Base-by-base conservation (phyloP, 768 basidiomycete genomes). In the Podaxis rugospora region DNA sequence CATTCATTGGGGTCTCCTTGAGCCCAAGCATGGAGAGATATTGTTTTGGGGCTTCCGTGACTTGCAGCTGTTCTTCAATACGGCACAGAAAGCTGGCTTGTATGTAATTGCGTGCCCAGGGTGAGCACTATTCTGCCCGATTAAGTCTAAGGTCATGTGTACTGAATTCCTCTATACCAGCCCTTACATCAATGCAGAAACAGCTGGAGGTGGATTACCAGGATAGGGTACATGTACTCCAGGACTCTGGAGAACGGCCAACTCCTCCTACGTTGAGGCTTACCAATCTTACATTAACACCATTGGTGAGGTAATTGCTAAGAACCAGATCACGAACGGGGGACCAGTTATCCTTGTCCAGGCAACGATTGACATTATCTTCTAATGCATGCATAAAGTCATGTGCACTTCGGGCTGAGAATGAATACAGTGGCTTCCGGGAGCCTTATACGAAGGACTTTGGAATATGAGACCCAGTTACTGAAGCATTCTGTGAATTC, bases 271-370 rank as follows among this genome's bases (percentile, higher is more conserved):
- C 59, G 60, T 78, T 28, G 72, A 78, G 35, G 84, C 85, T 0
- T 86, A 83, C 75, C 65, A 72, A 39, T 76, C 74, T 42, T 79
- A 87, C 55, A 76, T 85, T 62, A 75, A 78, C 27, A 71, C 75
- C n/a, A 71, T 86, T 3, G 77, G 79, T 7, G 62, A 71, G 3
- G 69, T 77, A 44, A 71, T 84, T 32, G 80, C 83, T 3, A 72
- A 71, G 51, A 83, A 85, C 67, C 78, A 87, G 66, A 80, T 86
- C 59, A 81, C 83, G 11, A 79, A 83, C 16, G 86, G 83, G 9
- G 86, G 86, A 0, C 84, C 85, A 11, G 74, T 84, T 37, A 83
- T 76, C 39, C 74, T 75, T 40, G 78, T 71, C 23, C 72, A 77
- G 68, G 77, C 74, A 51, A 13, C 16, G 10, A 3, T 28, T 14